Evolutionary conservation across 257 asterid genomes (phyloP).

Genomic region (Solanum bulbocastanum): DNA sequence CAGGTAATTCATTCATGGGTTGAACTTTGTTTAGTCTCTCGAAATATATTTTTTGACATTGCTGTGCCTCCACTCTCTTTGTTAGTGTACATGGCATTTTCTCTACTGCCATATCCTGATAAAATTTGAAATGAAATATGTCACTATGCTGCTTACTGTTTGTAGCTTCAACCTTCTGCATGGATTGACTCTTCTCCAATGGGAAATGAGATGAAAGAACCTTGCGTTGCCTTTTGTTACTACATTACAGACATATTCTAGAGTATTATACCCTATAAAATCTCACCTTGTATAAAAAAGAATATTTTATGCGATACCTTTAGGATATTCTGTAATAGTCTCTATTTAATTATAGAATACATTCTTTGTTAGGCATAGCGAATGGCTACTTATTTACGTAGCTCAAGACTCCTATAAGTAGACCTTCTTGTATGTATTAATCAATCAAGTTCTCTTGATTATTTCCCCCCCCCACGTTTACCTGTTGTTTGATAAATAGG

Average conservation of each 20-base stretch:
- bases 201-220: background rate
- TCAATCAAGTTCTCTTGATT: background rate
- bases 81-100: background rate
- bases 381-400: background rate
- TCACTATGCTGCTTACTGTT: background rate
- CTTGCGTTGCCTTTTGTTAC: background rate
- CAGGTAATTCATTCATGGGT: background rate
- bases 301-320: background rate
- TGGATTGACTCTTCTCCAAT: background rate
- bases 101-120: background rate
- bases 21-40: background rate
- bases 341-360: background rate
- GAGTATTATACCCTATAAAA: background rate
- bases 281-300: background rate
- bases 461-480: background rate
- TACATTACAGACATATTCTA: background rate
- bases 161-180: background rate
- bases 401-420: background rate
- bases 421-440: background rate
- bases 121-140: background rate
- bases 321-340: background rate
- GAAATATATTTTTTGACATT: background rate
- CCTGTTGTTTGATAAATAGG: background rate
- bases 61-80: background rate
- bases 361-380: background rate